Evolutionary conservation across 768 basidiomycete genomes (phyloP), one percentile per base, ranked within the genome.

Genomic region (Trichaptum fuscoviolaceum): DNA sequence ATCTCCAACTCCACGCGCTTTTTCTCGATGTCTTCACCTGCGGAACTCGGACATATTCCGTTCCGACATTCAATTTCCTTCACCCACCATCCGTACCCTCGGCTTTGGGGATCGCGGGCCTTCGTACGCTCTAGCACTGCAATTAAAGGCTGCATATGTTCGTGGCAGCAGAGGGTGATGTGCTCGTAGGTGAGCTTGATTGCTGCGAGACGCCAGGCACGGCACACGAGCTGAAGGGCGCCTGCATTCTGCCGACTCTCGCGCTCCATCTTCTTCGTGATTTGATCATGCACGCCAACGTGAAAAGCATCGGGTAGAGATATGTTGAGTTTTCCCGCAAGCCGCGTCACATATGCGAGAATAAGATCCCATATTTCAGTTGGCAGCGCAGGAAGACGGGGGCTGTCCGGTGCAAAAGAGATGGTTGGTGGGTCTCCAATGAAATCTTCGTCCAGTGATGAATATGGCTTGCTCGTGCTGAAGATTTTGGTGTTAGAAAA

Each of bases 101-200:
- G 59, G 25, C 25, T 18, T 12, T 61, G 25, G 12, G 23, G 23
- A 24, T 61, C 59, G 24, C 30, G 25, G 30, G 59, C 59, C 30
- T 61, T 61, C 24, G 25, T 61, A 1, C 15, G 25, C 23, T 61
- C 59, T 9, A 61, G 59, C 3, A 34, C 30, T 2, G 24, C 30
- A 17, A 61, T 25, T 12, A 61, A 23, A 3, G 59, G 59, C 59
- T 12, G 12, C 3, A 34, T 61, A 17, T 61, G 59, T 15, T 61
- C 30, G 15, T 34, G 59, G 23, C 59, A 61, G 24, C 59, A 61
- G 10, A 61, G 15, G 15, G 30, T 34, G 3, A 61, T 4, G 30
- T 23, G 24, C 15, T 61, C 59, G 59, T 61, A 61, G 10, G 59
- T 25, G 59, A 61, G 30, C 59, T 61, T 34, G 24, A 61, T 12